Conservation (phyloP, 768 basidiomycete species). For the Phylloporus sp. region DNA sequence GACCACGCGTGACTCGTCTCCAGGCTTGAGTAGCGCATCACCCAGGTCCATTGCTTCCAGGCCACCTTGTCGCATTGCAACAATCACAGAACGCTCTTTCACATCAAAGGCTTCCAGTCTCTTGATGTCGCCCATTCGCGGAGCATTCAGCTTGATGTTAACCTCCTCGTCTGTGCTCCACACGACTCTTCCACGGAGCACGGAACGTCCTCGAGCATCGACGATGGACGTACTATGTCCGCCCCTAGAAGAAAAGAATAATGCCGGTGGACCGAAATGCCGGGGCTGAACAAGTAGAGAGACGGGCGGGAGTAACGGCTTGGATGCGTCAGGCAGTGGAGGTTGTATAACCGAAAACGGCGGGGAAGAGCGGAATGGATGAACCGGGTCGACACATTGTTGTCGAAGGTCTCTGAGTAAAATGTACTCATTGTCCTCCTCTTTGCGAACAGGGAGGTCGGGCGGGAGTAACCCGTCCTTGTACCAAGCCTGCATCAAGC, state of each 20-base stretch:
- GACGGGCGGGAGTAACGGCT: constrained; percentile 65
- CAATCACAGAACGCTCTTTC: constrained; percentile 67
- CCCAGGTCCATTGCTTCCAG: constrained; percentile 76
- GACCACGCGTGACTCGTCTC: constrained; percentile 69
- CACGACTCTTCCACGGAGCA: constrained; percentile 73
- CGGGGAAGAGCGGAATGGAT: constrained; percentile 60
- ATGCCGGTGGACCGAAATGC: constrained; percentile 82
- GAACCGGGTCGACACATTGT: constrained; percentile 77
- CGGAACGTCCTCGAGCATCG: constrained; percentile 80
- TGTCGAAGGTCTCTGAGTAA: constrained; percentile 71
- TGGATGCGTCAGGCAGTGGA: constrained; percentile 35
- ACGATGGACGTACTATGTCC: constrained; percentile 87
- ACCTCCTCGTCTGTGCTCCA: constrained; percentile 70
- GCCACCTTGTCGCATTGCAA: constrained; percentile 85
- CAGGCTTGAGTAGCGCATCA: constrained; percentile 76
- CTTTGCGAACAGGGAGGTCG: constrained; percentile 75
- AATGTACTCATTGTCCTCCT: constrained; percentile 66
- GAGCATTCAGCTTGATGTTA: constrained; percentile 31
- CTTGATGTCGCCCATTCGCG: constrained; percentile 77
- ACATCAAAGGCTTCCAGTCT: constrained; percentile 82
- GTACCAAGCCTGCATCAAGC: constrained; percentile 87
- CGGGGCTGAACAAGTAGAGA: constrained; percentile 74
- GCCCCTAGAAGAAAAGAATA: constrained; percentile 86
- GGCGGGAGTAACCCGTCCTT: constrained; percentile 79
- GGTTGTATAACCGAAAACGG: constrained; percentile 37